These are phyloP conservation scores for Pouteria campechiana DNA, from an alignment of 179 eudicot genomes.

Conservation along the genomic window DNA sequence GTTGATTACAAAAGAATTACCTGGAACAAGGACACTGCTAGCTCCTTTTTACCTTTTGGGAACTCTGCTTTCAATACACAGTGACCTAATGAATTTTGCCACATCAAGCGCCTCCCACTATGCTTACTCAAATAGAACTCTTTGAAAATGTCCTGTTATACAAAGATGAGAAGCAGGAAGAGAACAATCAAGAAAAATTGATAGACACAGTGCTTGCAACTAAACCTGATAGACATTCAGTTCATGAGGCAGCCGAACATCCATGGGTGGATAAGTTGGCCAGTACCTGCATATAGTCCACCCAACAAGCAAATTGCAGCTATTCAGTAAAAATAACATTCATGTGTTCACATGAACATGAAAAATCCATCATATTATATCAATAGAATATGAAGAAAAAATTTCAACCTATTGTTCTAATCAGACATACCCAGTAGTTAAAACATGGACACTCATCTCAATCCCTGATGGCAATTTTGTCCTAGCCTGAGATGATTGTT, in stretches of 20 bases:
- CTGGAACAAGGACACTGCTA: conserved; percentile 97
- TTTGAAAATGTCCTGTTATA: conserved; percentile 79
- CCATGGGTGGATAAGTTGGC: conserved; percentile 99
- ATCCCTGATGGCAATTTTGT: conserved; percentile 95
- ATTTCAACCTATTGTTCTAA: not conserved
- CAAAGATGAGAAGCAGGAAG: conserved; percentile 8
- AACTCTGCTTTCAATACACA: conserved; percentile 88
- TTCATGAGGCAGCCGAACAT: conserved; percentile 92
- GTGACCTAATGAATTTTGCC: conserved; percentile 97
- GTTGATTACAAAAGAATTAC: conserved; percentile 25
- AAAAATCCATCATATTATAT: no score
- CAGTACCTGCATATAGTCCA: conserved; percentile 60
- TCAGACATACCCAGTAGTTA: conserved; percentile 75
- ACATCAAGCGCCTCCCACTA: conserved; percentile 95
- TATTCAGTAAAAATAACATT: not conserved
- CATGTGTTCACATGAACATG: no score
- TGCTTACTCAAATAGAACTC: conserved; percentile 92
- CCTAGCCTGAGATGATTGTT: conserved; percentile 94
- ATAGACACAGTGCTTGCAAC: not conserved
- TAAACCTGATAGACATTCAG: conserved; percentile 92
- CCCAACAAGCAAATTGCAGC: not conserved
- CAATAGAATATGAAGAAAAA: not conserved
- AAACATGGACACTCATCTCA: conserved; percentile 97
- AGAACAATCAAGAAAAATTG: not conserved
- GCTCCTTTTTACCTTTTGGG: conserved; percentile 90